Base-by-base conservation (phyloP, 306 rosid species). In the Heteromeles arbutifolia region DNA sequence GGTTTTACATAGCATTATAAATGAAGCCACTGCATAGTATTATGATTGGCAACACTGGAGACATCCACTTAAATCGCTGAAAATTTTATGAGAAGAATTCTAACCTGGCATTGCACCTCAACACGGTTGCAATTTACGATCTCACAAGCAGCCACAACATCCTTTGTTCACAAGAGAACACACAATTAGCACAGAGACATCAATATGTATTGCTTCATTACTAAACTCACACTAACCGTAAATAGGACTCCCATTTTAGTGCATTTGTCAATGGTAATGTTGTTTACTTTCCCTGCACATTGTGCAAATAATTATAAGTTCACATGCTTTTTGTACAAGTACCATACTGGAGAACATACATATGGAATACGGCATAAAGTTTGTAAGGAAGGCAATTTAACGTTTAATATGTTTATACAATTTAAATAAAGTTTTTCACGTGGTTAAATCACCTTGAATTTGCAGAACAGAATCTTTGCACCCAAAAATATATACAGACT, bases 91-190 rank as follows among this genome's bases (percentile, higher is more conserved):
- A 43, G 43, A 37, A 43, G 74, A 52, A 43, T 17, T 22, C 43
- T 69, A 90, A 92, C 98, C 97, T 96, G 98, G 54, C 99, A 92
- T 74, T 96, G 99, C 85, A 89, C 98, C 86, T 96, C 99, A 78
- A 96, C 91, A 70, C 93, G 86, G 78, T 86, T 92, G 85, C 97
- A 87, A 86, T 96, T 96, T 25, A 96, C 99, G 53, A 96, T 79
- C 88, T 96, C 99, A 90, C 65, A 96, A 77, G 99, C 99, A 82
- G 99, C 98, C 82, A 96, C 99, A 77, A 92, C 99, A 84, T 96
- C 98, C 99, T 95, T 85, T 81, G 78, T 80, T 81, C 71, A 72
- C 74, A 82, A 56, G 34, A 75, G 65, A 65, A 76, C 45, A 43
- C 70, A 65, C 70, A 52, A 79, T 71, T 64, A 85, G 67, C 57